Evolutionary conservation across 169 alveolate genomes (phyloP).

Genomic region (Hepatocystis sp.): DNA sequence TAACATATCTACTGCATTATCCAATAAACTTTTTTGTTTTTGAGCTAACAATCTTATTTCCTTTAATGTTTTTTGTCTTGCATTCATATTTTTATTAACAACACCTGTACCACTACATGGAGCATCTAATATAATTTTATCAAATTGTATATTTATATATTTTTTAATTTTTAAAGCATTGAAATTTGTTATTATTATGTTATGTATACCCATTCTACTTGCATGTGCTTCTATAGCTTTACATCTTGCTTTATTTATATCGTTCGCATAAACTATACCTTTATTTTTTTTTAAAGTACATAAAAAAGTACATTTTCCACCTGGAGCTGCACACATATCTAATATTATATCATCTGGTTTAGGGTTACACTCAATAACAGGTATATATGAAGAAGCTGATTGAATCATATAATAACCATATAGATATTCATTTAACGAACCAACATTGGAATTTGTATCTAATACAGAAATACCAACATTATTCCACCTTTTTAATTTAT

Average conservation of each 20-base stretch:
- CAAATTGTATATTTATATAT: slow-evolving; percentile 91
- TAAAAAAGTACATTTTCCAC: slow-evolving; percentile 97
- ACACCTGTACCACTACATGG: slow-evolving; percentile 98
- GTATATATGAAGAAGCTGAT: slow-evolving; percentile 95
- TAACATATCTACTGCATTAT: slow-evolving; percentile 95
- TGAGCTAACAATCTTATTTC: slow-evolving; percentile 95
- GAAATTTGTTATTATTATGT: slow-evolving; percentile 93
- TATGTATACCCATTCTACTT: slow-evolving; percentile 94
- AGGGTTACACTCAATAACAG: slow-evolving; percentile 88
- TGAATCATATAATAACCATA: slow-evolving; percentile 97
- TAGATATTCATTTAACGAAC: slow-evolving; percentile 98
- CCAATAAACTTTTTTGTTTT: slow-evolving; percentile 94
- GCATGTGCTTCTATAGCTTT: slow-evolving; percentile 91
- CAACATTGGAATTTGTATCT: slow-evolving; percentile 95
- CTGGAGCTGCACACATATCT: slow-evolving; percentile 99
- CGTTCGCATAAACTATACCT: slow-evolving; percentile 96
- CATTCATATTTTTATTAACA: slow-evolving; percentile 95
- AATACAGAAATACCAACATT: slow-evolving; percentile 92
- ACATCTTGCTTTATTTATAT: slow-evolving; percentile 93
- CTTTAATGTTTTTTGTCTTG: slow-evolving; percentile 91
- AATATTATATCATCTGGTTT: slow-evolving; percentile 89
- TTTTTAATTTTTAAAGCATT: slow-evolving; percentile 93
- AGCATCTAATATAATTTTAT: slow-evolving; percentile 96
- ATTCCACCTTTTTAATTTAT: slow-evolving; percentile 47
- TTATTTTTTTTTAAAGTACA: slow-evolving; percentile 96